These are phyloP conservation scores for Globisporangium alternatum DNA, from an alignment of 352 stramenopile species.

Conservation along the genomic window DNA sequence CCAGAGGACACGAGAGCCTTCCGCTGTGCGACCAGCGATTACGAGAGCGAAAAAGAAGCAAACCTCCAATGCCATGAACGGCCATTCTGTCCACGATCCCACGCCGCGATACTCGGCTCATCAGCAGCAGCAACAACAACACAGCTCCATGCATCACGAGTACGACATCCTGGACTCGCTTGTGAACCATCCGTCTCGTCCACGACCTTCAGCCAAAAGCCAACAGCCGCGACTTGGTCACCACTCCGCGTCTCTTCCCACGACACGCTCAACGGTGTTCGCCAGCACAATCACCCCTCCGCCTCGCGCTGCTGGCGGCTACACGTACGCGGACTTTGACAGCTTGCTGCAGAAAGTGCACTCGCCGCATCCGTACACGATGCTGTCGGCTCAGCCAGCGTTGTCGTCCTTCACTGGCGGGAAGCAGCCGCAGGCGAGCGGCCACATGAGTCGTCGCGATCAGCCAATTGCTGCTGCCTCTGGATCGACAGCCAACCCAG, in stretches of 20 bases:
- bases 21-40: not conserved
- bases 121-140: not conserved
- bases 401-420: not conserved
- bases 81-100: not conserved
- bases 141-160: constrained; percentile 5
- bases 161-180: constrained; percentile 47
- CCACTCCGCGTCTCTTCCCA: constrained; percentile 11
- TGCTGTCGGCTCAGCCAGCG: constrained; percentile 17
- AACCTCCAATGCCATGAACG: not conserved
- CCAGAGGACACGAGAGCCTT: not conserved
- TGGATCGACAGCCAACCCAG: not conserved
- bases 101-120: not conserved
- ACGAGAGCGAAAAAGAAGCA: not conserved
- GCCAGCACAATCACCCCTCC: not conserved
- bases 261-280: constrained; percentile 3
- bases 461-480: constrained; percentile 10
- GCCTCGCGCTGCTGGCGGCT: not conserved
- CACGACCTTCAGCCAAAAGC: constrained; percentile 21
- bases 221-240: constrained; percentile 16
- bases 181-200: constrained; percentile 7
- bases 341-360: constrained; percentile 31
- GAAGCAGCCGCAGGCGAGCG: constrained; percentile 9
- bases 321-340: constrained; percentile 40
- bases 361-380: constrained; percentile 26
- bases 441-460: constrained; percentile 5